Base-by-base conservation (phyloP, 2,329 filamentous ascomycete genomes). In the Pyrenophora seminiperda region DNA sequence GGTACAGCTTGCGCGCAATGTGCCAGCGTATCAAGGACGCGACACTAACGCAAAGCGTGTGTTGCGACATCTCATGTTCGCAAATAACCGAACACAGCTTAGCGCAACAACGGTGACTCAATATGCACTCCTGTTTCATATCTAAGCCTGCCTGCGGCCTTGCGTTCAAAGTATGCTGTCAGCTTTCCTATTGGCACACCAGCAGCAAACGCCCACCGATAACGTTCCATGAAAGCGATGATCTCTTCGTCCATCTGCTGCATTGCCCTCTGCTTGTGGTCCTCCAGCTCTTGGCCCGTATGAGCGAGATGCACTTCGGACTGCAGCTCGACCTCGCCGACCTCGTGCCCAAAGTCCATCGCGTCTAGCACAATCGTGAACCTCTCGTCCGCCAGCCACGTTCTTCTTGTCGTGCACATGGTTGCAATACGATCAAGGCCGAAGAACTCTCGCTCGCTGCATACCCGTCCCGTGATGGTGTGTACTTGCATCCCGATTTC, bases 261-360 rank as follows among this genome's bases (percentile, higher is more conserved):
- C 50, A 57, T 57, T 34, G 7, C 13, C 13, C 10, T 53, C 33
- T 49, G 46, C 40, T 51, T 54, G 19, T 57, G 27, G 36, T 47
- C 27, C 44, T 47, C 42, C 3, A 45, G 27, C 15, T 19, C 29
- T 34, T 57, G 30, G 14, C 30, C 30, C 2, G 30, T 43, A 34
- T 43, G 14, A 22, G 41, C 19, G 19, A 43, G 41, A 43, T 34
- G 41, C 30, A 43, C 36, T 43, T 54, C 39, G 32, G 50, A 50
- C 30, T 73, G 65, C 37, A 74, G 49, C 47, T 71, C 67, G 10
- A 73, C 65, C 56, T 73, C 69, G 9, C 67, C 69, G 15, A 73
- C 67, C 18, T 36, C 34, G 44, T 71, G 68, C 7, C 66, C 66
- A 57, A 72, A 73, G 34, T 56, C 49, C 37, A 49, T 53, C 4